These are phyloP conservation scores for Mycena pura DNA, from an alignment of 768 basidiomycete genomes.

Conservation along the genomic window DNA sequence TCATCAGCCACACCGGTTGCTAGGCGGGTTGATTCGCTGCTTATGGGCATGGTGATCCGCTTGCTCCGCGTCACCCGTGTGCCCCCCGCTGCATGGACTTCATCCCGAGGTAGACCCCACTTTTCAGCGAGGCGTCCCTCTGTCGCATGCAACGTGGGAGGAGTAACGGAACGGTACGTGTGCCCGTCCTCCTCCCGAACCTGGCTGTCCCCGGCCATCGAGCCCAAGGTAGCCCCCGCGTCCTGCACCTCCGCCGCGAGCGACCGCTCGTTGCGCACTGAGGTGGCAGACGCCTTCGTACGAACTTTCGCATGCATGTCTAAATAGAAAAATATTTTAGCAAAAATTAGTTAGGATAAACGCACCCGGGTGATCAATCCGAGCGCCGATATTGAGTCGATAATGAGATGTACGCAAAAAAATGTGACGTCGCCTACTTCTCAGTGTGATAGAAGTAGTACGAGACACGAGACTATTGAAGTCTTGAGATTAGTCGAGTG, in stretches of 20 bases:
- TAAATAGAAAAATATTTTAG: constrained; percentile 15
- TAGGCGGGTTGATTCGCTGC: not conserved
- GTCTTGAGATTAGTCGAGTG: too few species aligned
- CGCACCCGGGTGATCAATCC: constrained; percentile 18
- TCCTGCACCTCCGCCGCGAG: not conserved
- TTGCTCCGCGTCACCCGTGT: not conserved
- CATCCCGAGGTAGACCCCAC: constrained; percentile 1
- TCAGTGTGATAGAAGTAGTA: too few species aligned
- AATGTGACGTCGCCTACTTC: constrained; percentile 13
- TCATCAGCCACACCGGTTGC: not conserved
- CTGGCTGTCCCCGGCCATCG: not conserved
- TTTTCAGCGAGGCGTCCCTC: not conserved
- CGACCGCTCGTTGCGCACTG: not conserved
- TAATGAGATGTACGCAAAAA: constrained; percentile 16
- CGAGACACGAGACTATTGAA: too few species aligned
- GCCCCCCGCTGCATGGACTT: not conserved
- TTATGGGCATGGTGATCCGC: not conserved
- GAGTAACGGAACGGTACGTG: not conserved
- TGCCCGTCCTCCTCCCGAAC: not conserved
- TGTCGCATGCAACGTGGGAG: constrained; percentile 1
- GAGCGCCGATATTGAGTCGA: too few species aligned
- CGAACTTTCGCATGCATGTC: not conserved
- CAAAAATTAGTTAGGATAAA: constrained; percentile 9
- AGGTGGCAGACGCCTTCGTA: not conserved
- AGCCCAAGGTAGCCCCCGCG: not conserved